Percentiles rank a stretch among this genome's conserved stretches.
These are phyloP conservation scores for Pichia nanzhaoensis DNA, from an alignment of 805 yeast species.

Conservation along the genomic window DNA sequence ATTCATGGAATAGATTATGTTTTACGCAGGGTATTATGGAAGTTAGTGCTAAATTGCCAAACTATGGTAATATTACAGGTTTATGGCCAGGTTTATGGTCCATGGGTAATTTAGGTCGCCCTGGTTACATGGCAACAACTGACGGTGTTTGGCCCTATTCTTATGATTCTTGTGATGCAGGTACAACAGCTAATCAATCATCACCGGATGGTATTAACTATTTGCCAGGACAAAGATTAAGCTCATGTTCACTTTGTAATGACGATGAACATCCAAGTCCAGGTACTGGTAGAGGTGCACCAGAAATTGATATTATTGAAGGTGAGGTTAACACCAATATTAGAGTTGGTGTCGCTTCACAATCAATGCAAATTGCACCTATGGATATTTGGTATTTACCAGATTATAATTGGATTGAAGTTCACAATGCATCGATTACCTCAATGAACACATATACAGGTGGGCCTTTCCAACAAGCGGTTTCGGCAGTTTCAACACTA, in stretches of 20 bases:
- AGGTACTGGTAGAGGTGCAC: conserved; percentile 91
- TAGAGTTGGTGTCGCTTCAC: conserved; percentile 70
- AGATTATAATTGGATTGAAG: conserved; percentile 72
- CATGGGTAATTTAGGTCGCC: conserved; percentile 86
- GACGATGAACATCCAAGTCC: conserved; percentile 83
- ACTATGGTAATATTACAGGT: conserved; percentile 70
- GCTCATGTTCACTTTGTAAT: conserved; percentile 62
- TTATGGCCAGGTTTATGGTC: conserved; percentile 98
- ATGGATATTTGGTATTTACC: conserved; percentile 92
- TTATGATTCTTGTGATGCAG: conserved; percentile 83
- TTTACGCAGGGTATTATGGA: conserved; percentile 80
- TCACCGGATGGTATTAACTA: conserved; percentile 83
- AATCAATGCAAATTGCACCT: conserved; percentile 90
- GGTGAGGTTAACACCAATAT: conserved; percentile 59
- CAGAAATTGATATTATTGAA: conserved; percentile 90
- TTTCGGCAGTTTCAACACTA: conserved; percentile 74
- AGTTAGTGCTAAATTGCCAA: conserved; percentile 71
- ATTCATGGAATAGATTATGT: conserved; percentile 87
- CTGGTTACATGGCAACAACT: conserved; percentile 80
- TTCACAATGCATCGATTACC: conserved; percentile 63
- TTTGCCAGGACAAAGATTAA: conserved; percentile 77
- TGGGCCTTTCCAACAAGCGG: conserved; percentile 91
- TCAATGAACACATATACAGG: conserved; percentile 85
- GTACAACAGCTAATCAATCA: conserved; percentile 91
- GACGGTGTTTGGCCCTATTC: conserved; percentile 96